These are phyloP conservation scores for Deinandra increscens DNA, from an alignment of 129 eudicot genomes.

Conservation along the genomic window DNA sequence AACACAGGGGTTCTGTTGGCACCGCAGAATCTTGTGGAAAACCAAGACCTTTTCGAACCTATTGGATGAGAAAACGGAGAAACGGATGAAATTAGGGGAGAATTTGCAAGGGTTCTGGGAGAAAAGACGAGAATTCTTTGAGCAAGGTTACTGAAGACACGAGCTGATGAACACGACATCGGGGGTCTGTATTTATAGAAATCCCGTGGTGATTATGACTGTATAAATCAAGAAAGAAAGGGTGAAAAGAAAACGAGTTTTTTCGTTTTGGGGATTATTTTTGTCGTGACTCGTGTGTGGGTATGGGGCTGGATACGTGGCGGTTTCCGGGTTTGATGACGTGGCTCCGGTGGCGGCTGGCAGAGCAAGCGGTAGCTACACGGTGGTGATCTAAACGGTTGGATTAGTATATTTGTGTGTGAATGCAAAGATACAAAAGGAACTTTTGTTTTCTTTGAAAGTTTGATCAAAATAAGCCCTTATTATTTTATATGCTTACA, in stretches of 20 bases:
- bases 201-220: not conserved
- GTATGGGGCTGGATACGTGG: slow-evolving; percentile 17
- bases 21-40: slow-evolving; percentile 22
- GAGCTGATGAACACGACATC: slow-evolving; percentile 44
- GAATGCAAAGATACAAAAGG: not conserved
- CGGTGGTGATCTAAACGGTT: slow-evolving; percentile 13
- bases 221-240: not conserved
- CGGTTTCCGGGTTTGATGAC: slow-evolving; percentile 12
- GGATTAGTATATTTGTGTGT: too few relatives aligned
- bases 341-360: slow-evolving; percentile 14
- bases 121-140: slow-evolving; percentile 14
- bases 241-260: slow-evolving; percentile 10
- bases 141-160: slow-evolving; percentile 21
- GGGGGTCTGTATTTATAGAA: slow-evolving; percentile 19
- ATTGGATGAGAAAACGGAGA: slow-evolving; percentile 29
- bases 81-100: slow-evolving; percentile 10
- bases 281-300: slow-evolving; percentile 15
- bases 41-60: slow-evolving; percentile 30
- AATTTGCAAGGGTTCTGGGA: slow-evolving; percentile 26
- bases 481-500: not conserved
- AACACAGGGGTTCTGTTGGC: slow-evolving; percentile 24
- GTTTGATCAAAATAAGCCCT: not conserved
- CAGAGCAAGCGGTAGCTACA: too few relatives aligned
- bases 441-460: not conserved
- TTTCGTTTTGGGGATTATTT: not conserved